phyloP scores from a whole-genome alignment of 345 rosid species.

The Gossypium stocksii region DNA sequence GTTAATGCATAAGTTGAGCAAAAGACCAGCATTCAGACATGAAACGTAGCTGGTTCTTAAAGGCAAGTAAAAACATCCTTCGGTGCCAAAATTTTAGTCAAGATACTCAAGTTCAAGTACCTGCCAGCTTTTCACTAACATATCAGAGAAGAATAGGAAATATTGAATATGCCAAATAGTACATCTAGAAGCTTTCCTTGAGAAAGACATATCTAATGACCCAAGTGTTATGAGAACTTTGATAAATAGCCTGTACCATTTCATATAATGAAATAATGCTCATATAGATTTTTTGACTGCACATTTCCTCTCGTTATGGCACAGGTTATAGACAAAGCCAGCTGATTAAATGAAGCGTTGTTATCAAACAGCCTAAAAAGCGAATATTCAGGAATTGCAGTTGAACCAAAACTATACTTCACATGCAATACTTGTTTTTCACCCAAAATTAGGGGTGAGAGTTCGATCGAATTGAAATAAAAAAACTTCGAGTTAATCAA shows the following conservation, averaged over 20 bases:
- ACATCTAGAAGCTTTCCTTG: not conserved
- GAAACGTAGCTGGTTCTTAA: not conserved
- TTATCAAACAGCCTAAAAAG: not conserved
- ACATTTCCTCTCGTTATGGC: not conserved
- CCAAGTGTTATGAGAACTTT: not conserved
- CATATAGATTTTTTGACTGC: too few relatives aligned
- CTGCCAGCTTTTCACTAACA: not conserved
- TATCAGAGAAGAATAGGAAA: not conserved
- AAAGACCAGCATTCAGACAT: not conserved
- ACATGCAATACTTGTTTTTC: not conserved
- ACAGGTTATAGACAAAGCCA: not conserved
- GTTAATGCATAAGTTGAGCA: not conserved
- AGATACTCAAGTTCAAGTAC: not conserved
- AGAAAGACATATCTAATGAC: not conserved
- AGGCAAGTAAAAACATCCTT: not conserved
- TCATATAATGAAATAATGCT: not conserved
- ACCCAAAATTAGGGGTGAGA: not conserved
- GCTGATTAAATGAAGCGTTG: not conserved
- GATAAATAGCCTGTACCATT: constrained; percentile 1
- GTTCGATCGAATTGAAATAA: too few relatives aligned
- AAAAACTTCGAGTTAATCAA: too few relatives aligned
- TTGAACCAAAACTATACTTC: not conserved
- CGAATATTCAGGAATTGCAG: not conserved
- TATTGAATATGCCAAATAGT: not conserved
- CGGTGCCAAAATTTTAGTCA: not conserved